These are phyloP conservation scores for Pelargonium nanum DNA, from an alignment of 345 rosid genomes.

Conservation along the genomic window DNA sequence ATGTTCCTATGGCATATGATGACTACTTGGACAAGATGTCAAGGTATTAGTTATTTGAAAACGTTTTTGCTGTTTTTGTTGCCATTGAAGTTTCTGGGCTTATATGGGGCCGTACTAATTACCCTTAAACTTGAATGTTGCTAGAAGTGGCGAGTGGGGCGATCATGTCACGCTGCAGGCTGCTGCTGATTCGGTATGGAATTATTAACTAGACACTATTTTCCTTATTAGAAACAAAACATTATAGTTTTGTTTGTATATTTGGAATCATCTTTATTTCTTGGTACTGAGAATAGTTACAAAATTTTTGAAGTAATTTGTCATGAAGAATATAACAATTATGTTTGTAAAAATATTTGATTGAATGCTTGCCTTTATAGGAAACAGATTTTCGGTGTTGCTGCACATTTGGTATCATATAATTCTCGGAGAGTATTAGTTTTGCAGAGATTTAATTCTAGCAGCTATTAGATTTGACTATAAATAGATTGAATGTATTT, in stretches of 20 bases:
- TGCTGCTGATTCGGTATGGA: conserved; percentile 40
- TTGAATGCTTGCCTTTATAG: not conserved
- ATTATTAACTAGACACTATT: not conserved
- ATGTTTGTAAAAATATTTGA: not conserved
- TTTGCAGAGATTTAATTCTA: not conserved
- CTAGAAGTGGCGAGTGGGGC: conserved; percentile 45
- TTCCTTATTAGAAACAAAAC: not conserved
- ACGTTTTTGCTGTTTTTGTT: conserved; percentile 3
- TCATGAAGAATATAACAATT: not conserved
- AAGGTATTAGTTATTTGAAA: conserved; percentile 23
- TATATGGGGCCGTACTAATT: not conserved
- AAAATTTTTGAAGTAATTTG: not conserved
- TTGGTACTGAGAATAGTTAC: not conserved
- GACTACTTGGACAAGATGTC: conserved; percentile 59
- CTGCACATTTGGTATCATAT: not conserved
- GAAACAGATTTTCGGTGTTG: not conserved
- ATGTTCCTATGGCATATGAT: conserved; percentile 65
- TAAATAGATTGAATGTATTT: too few species aligned
- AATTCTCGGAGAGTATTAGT: not conserved
- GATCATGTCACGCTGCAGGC: conserved; percentile 50
- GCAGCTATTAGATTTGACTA: not conserved
- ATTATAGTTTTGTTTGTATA: not conserved
- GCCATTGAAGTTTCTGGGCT: not conserved
- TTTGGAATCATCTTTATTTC: not conserved
- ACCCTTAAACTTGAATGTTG: conserved; percentile 1